phyloP scores from a whole-genome alignment of 192 early-diverging fungal genomes.

The Coemansia sp. region DNA sequence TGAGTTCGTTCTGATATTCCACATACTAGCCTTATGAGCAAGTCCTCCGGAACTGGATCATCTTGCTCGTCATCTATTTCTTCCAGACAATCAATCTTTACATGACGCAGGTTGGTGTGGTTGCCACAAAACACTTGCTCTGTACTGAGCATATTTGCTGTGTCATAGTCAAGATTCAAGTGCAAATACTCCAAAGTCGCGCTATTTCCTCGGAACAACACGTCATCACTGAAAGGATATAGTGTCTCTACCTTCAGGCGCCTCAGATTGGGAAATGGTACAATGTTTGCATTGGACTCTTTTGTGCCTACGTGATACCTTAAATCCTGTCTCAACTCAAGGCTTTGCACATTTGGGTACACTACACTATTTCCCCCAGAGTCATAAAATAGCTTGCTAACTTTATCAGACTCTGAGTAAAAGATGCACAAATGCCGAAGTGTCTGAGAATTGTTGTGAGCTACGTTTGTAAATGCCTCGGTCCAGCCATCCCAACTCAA shows the following conservation, averaged over 20 bases:
- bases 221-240: constrained; percentile 7
- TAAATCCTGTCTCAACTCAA: not conserved
- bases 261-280: not conserved
- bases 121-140: not conserved
- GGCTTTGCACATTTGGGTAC: not conserved
- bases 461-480: not conserved
- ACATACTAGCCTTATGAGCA: not conserved
- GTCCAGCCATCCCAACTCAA: too few relatives aligned
- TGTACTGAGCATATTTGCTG: not conserved
- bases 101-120: not conserved
- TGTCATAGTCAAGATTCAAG: not conserved
- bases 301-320: not conserved
- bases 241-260: not conserved
- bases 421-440: not conserved
- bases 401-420: not conserved
- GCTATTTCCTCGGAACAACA: constrained; percentile 7
- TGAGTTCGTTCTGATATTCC: not conserved
- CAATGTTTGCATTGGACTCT: not conserved
- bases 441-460: not conserved
- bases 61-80: not conserved
- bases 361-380: not conserved
- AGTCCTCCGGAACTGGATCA: too few relatives aligned
- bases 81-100: not conserved
- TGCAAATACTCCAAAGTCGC: not conserved
- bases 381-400: not conserved